These are phyloP conservation scores for Lactifluus piperatus DNA, from an alignment of 768 basidiomycete species.

Conservation along the genomic window DNA sequence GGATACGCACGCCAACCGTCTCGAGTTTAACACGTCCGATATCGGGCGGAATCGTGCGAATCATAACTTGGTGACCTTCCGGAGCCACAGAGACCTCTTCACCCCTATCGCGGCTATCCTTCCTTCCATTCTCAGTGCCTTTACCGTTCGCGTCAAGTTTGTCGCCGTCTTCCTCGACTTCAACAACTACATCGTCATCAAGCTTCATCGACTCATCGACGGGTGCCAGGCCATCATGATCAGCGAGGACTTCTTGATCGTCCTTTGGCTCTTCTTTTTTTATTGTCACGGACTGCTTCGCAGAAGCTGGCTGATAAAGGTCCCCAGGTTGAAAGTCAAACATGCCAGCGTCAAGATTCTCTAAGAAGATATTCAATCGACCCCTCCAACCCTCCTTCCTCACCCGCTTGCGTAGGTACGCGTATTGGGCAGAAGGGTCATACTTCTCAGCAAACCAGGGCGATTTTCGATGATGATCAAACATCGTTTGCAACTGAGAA, in stretches of 20 bases:
- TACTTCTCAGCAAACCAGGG: slow-evolving; percentile 98
- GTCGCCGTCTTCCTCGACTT: slow-evolving; percentile 67
- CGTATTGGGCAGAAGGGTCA: slow-evolving; percentile 65
- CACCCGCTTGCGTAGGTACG: slow-evolving; percentile 64
- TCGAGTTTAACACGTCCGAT: slow-evolving; percentile 86
- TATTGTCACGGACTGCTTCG: slow-evolving; percentile 39
- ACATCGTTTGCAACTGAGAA: slow-evolving; percentile 82
- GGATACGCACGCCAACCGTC: slow-evolving; percentile 46
- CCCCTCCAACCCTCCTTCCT: slow-evolving; percentile 82
- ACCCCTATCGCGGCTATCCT: slow-evolving; percentile 43
- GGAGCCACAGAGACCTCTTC: slow-evolving; percentile 55
- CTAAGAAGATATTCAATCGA: slow-evolving; percentile 59
- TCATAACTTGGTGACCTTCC: slow-evolving; percentile 88
- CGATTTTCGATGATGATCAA: slow-evolving; percentile 90
- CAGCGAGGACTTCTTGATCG: slow-evolving; percentile 22
- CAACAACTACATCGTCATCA: slow-evolving; percentile 67
- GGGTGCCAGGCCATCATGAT: slow-evolving; percentile 25
- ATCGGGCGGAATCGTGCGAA: slow-evolving; percentile 89
- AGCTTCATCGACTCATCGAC: slow-evolving; percentile 62
- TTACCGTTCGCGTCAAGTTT: slow-evolving; percentile 55
- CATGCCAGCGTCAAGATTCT: slow-evolving; percentile 76
- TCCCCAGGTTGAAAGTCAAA: slow-evolving; percentile 73
- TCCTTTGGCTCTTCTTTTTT: slow-evolving; percentile 38
- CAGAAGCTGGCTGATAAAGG: slow-evolving; percentile 39
- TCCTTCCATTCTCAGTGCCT: slow-evolving; percentile 35